Base-by-base conservation (phyloP, 305 asterid genomes). In the Stenogyne calaminthoides region DNA sequence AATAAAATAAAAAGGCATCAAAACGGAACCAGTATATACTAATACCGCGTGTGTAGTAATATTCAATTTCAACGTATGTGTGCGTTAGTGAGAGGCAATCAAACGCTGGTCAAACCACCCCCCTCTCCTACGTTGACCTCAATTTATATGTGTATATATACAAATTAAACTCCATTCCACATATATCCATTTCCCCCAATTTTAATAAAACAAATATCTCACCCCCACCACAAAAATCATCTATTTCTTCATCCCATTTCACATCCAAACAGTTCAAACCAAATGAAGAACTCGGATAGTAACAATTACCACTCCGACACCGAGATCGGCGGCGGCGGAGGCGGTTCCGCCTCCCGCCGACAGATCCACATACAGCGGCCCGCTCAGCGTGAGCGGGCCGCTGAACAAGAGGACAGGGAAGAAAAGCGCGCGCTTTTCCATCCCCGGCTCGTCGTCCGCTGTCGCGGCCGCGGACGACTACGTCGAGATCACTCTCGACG, bases 401-500 rank as follows among this genome's bases (percentile, higher is more conserved):
- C 65, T 89, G 58, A 91, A 79, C 83, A 89, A 92, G 77, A 74
- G 93, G 52, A 73, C 78, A 2, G 88, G 90, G 36, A 72, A 85
- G 46, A 90, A 87, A 46, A 88, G 93, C 55, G 96, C 97, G 14
- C 88, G 92, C 39, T 90, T 92, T 82, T 86, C 83, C 78, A 15
- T 90, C 72, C 86, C 92, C 0, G 89, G 80, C 2, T 19, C 14
- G 5, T 1, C 78, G 6, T 16, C 75, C 60, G 19, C 77, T 7
- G 15, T 73, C 1, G 49, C 69, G 25, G 60, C 81, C 71, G 76
- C 75, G 44, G 93, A 92, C 22, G 93, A 87, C 55, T 88, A 90
- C 76, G 98, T 93, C 4, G 97, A 93, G 83, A 93, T 91, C 83
- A 93, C 97, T 25, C 92, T 93, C 22, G 96, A 93, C 74, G 93